Conservation (phyloP, 2,329 filamentous ascomycete species). For the Clathrospora elynae region DNA sequence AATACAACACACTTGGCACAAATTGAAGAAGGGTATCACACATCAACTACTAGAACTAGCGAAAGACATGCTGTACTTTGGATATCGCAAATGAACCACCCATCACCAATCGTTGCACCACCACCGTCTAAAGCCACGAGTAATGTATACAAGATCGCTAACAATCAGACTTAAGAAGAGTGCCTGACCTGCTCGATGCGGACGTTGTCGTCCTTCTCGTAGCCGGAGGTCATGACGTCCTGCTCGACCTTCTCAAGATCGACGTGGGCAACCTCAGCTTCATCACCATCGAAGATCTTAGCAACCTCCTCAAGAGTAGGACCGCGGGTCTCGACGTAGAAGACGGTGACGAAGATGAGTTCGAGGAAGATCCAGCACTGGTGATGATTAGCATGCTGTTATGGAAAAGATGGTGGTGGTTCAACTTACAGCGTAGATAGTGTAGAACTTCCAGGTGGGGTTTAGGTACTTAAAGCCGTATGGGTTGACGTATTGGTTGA, state of each 20-base stretch:
- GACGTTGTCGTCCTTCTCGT: conserved; percentile 33
- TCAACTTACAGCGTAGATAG: conserved; percentile 63
- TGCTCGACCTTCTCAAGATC: conserved; percentile 32
- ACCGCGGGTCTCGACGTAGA: conserved; percentile 72
- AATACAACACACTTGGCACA: no score
- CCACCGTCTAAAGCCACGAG: neutral
- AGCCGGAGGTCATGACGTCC: conserved; percentile 23
- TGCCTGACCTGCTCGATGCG: conserved; percentile 21
- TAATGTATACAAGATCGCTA: conserved; percentile 4
- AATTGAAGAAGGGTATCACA: no score
- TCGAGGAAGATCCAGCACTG: conserved; percentile 64
- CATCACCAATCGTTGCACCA: conserved; percentile 1
- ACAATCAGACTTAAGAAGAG: conserved; percentile 5
- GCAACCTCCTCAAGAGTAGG: conserved; percentile 73
- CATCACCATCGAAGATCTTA: conserved; percentile 71
- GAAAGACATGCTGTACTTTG: conserved; percentile 1
- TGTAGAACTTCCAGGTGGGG: conserved; percentile 65
- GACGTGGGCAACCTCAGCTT: conserved; percentile 52
- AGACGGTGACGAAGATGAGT: conserved; percentile 67
- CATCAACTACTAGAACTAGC: conserved; percentile 8
- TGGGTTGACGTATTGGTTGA: conserved; percentile 67
- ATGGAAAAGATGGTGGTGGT: neutral
- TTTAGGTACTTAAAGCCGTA: conserved; percentile 66
- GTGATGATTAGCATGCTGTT: conserved; percentile 11
- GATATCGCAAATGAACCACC: conserved; percentile 9